phyloP scores from a whole-genome alignment of 129 eudicot species.

The Escallonia herrerae region DNA sequence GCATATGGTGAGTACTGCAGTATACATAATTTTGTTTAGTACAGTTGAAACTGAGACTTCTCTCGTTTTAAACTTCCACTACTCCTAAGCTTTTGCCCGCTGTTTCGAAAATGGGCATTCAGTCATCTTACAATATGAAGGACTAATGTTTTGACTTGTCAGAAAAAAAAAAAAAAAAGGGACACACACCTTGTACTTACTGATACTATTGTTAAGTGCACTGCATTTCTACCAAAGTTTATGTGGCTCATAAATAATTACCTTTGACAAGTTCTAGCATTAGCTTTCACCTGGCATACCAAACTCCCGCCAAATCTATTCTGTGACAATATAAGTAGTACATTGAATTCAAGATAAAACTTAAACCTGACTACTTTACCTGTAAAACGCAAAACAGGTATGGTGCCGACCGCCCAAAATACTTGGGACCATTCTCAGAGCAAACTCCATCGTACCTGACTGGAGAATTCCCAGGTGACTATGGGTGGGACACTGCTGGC shows the following conservation, averaged over 20 bases:
- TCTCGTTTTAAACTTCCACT: no score
- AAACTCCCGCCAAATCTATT: not conserved
- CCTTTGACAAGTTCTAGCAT: not conserved
- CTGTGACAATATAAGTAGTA: not conserved
- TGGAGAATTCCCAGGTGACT: conserved; percentile 80
- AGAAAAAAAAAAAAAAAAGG: no score
- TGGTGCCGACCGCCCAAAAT: conserved; percentile 67
- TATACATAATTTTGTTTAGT: no score
- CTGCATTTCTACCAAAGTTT: no score
- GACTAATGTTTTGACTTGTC: no score
- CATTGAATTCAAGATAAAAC: not conserved
- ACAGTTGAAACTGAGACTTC: no score
- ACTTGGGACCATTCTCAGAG: conserved; percentile 73
- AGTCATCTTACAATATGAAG: not conserved
- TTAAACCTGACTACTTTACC: not conserved
- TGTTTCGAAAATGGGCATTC: not conserved
- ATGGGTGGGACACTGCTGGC: conserved; percentile 81
- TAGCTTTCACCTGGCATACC: not conserved
- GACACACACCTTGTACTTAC: not conserved
- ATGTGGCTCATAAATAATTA: no score
- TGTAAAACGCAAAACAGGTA: conserved; percentile 29
- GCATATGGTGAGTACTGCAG: conserved; percentile 35
- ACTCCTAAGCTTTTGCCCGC: not conserved
- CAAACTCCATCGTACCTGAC: conserved; percentile 71
- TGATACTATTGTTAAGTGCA: not conserved